These are phyloP conservation scores for Xylaria sp. DNA, from an alignment of 2,329 filamentous ascomycete genomes.

Conservation along the genomic window DNA sequence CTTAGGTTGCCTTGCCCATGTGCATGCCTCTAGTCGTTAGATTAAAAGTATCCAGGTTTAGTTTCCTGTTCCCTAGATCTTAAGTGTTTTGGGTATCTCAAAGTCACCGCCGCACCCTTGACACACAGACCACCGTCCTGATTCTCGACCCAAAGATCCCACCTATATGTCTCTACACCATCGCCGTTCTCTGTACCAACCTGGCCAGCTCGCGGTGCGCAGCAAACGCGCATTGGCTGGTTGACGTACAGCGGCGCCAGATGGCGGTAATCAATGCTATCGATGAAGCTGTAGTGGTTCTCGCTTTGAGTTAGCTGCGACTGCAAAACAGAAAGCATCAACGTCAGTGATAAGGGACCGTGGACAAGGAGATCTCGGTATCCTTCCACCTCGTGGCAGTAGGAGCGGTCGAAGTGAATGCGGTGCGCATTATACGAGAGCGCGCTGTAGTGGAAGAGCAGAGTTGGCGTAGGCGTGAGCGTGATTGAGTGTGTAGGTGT, in stretches of 20 bases:
- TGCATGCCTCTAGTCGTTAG: no score
- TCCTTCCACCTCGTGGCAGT: slow-evolving; percentile 73
- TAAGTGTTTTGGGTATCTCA: background rate
- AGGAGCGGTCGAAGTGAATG: slow-evolving; percentile 82
- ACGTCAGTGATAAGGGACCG: slow-evolving; percentile 78
- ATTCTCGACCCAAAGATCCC: slow-evolving; percentile 71
- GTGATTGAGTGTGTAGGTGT: slow-evolving; percentile 51
- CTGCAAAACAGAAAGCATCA: slow-evolving; percentile 74
- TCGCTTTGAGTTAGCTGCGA: slow-evolving; percentile 48
- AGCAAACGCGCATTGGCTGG: slow-evolving; percentile 72
- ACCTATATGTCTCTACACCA: slow-evolving; percentile 42
- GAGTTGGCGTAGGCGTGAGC: slow-evolving; percentile 68
- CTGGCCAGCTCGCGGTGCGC: slow-evolving; percentile 45
- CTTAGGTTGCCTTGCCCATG: no score
- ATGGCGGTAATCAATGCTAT: slow-evolving; percentile 77
- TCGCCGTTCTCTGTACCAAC: slow-evolving; percentile 37
- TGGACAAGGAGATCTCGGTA: slow-evolving; percentile 81
- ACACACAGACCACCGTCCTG: slow-evolving; percentile 67
- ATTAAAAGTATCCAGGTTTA: no score
- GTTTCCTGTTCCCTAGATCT: background rate
- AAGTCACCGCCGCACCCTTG: slow-evolving; percentile 54
- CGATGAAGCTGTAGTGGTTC: slow-evolving; percentile 44
- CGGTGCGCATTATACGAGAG: slow-evolving; percentile 91
- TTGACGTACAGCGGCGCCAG: slow-evolving; percentile 78
- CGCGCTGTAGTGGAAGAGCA: slow-evolving; percentile 90